phyloP scores from a whole-genome alignment of 768 basidiomycete genomes.

The Mycena chlorophos region DNA sequence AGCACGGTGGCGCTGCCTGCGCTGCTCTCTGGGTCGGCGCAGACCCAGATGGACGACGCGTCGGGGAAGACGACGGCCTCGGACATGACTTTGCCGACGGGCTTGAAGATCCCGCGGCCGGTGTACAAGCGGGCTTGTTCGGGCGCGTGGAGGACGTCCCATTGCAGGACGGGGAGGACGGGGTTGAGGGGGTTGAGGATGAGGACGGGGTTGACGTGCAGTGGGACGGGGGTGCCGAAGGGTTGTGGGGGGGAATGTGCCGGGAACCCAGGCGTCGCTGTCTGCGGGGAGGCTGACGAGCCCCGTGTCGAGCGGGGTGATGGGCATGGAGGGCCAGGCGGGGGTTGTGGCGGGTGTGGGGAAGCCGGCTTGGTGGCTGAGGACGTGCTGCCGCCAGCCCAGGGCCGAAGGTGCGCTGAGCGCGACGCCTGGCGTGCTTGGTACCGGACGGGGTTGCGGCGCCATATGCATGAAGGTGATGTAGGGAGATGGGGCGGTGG shows the following conservation, averaged over 20 bases:
- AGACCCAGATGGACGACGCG: slow-evolving; percentile 37
- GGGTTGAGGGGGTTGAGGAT: slow-evolving; percentile 41
- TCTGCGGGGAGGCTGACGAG: slow-evolving; percentile 13
- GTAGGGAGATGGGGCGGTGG: not conserved
- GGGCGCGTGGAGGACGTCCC: slow-evolving; percentile 44
- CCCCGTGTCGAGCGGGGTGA: slow-evolving; percentile 3
- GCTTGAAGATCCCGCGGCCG: slow-evolving; percentile 30
- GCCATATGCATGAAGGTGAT: not conserved
- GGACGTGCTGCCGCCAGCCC: slow-evolving; percentile 12
- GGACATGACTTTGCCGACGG: slow-evolving; percentile 28
- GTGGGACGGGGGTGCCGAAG: slow-evolving; percentile 22
- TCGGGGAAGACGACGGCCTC: slow-evolving; percentile 34
- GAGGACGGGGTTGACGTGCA: slow-evolving; percentile 19
- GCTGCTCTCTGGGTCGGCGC: slow-evolving; percentile 33
- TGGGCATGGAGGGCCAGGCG: slow-evolving; percentile 7
- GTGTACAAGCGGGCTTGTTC: slow-evolving; percentile 36
- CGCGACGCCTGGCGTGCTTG: slow-evolving; percentile 7
- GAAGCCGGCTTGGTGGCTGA: not conserved
- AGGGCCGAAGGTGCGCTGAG: slow-evolving; percentile 12
- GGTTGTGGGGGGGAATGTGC: slow-evolving; percentile 17
- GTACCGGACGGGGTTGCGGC: not conserved
- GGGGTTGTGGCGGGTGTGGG: slow-evolving; percentile 10
- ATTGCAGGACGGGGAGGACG: slow-evolving; percentile 35
- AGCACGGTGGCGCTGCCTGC: slow-evolving; percentile 31
- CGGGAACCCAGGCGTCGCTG: slow-evolving; percentile 10